Conservation (phyloP, 2,329 filamentous ascomycete genomes). For the Capronia coronata region DNA sequence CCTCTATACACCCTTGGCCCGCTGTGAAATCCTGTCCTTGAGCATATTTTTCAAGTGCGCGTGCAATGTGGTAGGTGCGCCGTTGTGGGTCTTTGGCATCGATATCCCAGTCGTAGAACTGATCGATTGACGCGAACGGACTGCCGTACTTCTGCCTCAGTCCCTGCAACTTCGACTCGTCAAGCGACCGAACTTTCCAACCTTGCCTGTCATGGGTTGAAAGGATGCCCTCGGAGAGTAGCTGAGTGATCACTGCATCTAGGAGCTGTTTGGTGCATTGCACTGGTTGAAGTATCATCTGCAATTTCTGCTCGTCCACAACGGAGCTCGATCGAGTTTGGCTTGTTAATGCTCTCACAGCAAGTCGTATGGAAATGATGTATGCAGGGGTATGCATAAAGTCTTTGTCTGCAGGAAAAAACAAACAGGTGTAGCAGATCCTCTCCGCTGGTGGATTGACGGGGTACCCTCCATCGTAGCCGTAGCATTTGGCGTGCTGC, state of each 20-base stretch:
- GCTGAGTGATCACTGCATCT: not conserved
- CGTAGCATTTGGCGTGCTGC: slow-evolving; percentile 21
- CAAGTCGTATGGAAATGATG: slow-evolving; percentile 8
- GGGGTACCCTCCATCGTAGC: not conserved
- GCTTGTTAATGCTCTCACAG: slow-evolving; percentile 6
- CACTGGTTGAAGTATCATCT: not conserved
- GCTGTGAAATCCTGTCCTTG: slow-evolving; percentile 8
- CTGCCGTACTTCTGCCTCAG: slow-evolving; percentile 5
- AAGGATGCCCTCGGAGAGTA: slow-evolving; percentile 11
- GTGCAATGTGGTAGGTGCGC: not conserved
- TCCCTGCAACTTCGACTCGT: slow-evolving; percentile 1
- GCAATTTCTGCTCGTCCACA: slow-evolving; percentile 4
- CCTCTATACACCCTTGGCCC: slow-evolving; percentile 6
- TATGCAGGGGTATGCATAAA: slow-evolving; percentile 2
- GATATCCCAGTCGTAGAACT: slow-evolving; percentile 5
- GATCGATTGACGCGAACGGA: slow-evolving; percentile 6
- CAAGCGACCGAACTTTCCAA: slow-evolving; percentile 3
- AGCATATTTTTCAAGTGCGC: slow-evolving; percentile 6
- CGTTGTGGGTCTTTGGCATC: not conserved
- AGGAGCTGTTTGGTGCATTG: slow-evolving; percentile 6
- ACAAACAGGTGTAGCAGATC: slow-evolving; percentile 20
- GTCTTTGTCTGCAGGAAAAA: slow-evolving; percentile 9
- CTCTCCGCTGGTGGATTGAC: slow-evolving; percentile 2
- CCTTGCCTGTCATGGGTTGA: not conserved
- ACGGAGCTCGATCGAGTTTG: not conserved